Conservation (phyloP, 129 eudicot species). For the Logfia minima region DNA sequence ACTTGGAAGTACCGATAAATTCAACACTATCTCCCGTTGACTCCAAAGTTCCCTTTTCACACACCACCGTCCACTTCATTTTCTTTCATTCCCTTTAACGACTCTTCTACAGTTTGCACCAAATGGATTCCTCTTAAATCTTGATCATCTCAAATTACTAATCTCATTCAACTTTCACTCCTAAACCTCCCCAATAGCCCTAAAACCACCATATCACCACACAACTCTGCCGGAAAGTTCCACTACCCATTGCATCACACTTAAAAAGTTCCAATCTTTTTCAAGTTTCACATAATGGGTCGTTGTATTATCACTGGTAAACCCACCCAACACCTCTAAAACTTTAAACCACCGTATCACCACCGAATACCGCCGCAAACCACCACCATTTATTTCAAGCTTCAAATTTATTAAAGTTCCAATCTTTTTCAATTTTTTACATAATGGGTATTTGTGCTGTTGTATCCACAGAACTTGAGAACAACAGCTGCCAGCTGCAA, state of each 20-base stretch:
- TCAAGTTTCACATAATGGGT: background rate
- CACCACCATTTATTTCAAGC: background rate
- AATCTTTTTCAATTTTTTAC: constrained; percentile 1
- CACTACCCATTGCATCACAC: background rate
- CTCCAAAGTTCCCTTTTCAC: constrained; percentile 18
- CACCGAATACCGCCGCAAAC: background rate
- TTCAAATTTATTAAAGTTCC: background rate
- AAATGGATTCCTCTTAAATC: constrained; percentile 3
- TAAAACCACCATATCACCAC: constrained; percentile 6
- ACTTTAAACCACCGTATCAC: constrained; percentile 12
- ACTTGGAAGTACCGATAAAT: constrained; percentile 23
- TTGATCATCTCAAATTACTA: constrained; percentile 1
- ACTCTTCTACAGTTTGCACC: background rate
- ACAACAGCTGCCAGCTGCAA: too few species aligned
- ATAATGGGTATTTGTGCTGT: constrained; percentile 56
- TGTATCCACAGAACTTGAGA: too few species aligned
- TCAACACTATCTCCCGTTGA: constrained; percentile 33
- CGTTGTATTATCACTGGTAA: background rate
- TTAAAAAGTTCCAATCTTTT: background rate
- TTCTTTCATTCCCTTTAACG: constrained; percentile 4
- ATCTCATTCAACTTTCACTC: background rate
- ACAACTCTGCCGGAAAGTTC: background rate
- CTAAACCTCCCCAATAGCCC: background rate
- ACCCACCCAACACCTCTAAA: background rate
- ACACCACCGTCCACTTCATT: constrained; percentile 34